Evolutionary conservation across 129 eudicot species (phyloP).

Genomic region (Saposhnikovia divaricata): DNA sequence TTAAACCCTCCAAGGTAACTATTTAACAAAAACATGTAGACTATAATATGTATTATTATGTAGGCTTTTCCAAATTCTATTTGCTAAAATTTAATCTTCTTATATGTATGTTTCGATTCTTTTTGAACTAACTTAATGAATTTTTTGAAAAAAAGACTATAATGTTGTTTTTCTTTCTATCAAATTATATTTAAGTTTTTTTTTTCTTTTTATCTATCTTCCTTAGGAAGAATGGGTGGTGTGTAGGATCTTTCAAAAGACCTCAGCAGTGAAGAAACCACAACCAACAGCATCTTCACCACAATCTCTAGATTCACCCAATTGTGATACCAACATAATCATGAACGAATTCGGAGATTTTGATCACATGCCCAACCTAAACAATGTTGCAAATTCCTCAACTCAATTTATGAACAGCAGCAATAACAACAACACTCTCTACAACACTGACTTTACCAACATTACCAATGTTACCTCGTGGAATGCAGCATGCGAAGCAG

Average conservation of each 20-base stretch:
- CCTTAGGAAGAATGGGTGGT: constrained; percentile 92
- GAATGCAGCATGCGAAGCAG: constrained; percentile 17
- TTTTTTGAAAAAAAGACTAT: too few species aligned
- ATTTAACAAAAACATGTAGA: neutral
- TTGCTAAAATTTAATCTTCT: neutral
- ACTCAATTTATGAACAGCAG: neutral
- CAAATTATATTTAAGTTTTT: neutral
- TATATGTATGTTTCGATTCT: neutral
- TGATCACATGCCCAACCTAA: constrained; percentile 37
- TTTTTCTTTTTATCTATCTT: neutral
- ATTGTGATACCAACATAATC: constrained; percentile 49
- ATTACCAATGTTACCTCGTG: constrained; percentile 17
- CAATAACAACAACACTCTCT: constrained; percentile 20
- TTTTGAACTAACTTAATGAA: too few species aligned
- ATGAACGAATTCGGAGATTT: constrained; percentile 56
- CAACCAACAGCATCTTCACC: constrained; percentile 51
- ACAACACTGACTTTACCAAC: constrained; percentile 20
- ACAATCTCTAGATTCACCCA: constrained; percentile 47
- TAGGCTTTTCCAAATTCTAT: neutral
- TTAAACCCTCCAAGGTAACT: constrained; percentile 61
- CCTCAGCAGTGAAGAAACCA: constrained; percentile 44
- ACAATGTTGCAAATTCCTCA: constrained; percentile 23
- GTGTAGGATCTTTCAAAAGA: constrained; percentile 78
- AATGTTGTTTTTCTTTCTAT: too few species aligned
- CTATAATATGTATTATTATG: too few species aligned